A percentile compares a stretch with the other conserved stretches of the same genome.
These are phyloP conservation scores for Apiospora koreana DNA, from an alignment of 2,329 filamentous ascomycete genomes.

Conservation along the genomic window DNA sequence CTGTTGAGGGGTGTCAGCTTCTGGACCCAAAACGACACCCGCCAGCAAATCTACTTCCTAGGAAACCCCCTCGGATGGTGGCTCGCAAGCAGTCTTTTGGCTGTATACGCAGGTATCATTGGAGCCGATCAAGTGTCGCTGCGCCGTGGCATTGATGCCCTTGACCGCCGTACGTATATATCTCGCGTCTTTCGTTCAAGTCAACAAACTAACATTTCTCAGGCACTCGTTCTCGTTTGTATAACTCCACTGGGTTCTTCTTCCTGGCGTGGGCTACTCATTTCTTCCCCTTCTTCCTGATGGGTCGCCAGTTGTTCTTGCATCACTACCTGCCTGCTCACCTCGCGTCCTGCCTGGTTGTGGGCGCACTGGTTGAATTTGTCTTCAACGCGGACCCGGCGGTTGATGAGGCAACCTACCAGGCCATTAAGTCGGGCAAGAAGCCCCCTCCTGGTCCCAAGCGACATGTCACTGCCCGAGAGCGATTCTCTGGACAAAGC, in stretches of 20 bases:
- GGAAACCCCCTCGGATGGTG: constrained; percentile 98
- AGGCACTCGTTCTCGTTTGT: constrained; percentile 90
- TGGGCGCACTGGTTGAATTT: constrained; percentile 90
- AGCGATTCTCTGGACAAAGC: constrained; percentile 79
- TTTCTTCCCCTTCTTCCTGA: constrained; percentile 96
- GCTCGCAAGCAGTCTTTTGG: constrained; percentile 88
- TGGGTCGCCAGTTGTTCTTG: constrained; percentile 96
- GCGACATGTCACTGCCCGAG: constrained; percentile 74
- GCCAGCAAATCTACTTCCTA: constrained; percentile 97
- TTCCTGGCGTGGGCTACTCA: constrained; percentile 98
- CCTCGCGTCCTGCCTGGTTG: constrained; percentile 84
- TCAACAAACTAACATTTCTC: constrained; percentile 21
- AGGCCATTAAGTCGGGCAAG: constrained; percentile 45
- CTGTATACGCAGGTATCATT: constrained; percentile 90
- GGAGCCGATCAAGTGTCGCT: constrained; percentile 92
- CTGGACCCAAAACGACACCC: constrained; percentile 96
- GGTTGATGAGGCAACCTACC: constrained; percentile 54
- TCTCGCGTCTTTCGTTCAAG: background rate
- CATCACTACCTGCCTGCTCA: constrained; percentile 98
- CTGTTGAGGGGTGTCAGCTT: constrained; percentile 95
- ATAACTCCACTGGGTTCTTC: constrained; percentile 99
- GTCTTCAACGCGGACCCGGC: constrained; percentile 87
- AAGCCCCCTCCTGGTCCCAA: constrained; percentile 43
- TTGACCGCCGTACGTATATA: constrained; percentile 82
- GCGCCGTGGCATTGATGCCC: constrained; percentile 86